Percentiles rank a stretch among this genome's conserved stretches.
Conservation (phyloP, 257 asterid species). For the Verbascum thapsus region DNA sequence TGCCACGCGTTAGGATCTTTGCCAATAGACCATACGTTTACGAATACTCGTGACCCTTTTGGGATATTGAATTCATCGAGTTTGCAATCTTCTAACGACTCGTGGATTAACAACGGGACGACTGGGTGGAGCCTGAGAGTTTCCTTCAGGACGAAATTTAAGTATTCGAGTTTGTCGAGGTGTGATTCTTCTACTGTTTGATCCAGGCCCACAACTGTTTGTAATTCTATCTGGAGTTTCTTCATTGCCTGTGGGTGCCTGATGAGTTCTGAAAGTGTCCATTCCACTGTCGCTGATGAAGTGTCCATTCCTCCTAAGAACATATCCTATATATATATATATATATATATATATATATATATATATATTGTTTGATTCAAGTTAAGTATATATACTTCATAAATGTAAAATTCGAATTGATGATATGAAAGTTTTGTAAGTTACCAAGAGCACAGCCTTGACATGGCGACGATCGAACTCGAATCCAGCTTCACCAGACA, state of each 20-base stretch:
- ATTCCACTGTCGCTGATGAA: not conserved
- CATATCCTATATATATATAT: constrained; percentile 27
- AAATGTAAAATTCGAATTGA: too few relatives aligned
- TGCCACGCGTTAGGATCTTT: constrained; percentile 33
- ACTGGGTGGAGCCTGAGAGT: constrained; percentile 34
- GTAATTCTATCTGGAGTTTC: constrained; percentile 34
- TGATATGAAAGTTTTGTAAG: too few relatives aligned
- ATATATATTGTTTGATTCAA: too few relatives aligned
- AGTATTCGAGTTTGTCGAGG: constrained; percentile 34
- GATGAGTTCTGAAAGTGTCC: constrained; percentile 27
- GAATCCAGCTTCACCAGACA: constrained; percentile 37
- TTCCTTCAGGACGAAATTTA: constrained; percentile 34
- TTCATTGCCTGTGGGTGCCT: constrained; percentile 19
- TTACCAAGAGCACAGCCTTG: constrained; percentile 44
- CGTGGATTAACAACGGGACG: constrained; percentile 25
- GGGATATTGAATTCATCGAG: constrained; percentile 26
- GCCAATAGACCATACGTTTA: constrained; percentile 37
- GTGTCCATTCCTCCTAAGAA: constrained; percentile 23
- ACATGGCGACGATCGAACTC: constrained; percentile 47
- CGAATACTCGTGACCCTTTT: constrained; percentile 26
- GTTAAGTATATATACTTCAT: too few relatives aligned
- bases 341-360: too few relatives aligned
- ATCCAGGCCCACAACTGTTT: constrained; percentile 24
- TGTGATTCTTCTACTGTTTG: constrained; percentile 32
- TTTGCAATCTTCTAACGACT: constrained; percentile 31